A percentile compares a stretch with the other conserved stretches of the same genome.
Evolutionary conservation across 306 rosid genomes (phyloP).

Genomic region (Gleditsia sinensis): DNA sequence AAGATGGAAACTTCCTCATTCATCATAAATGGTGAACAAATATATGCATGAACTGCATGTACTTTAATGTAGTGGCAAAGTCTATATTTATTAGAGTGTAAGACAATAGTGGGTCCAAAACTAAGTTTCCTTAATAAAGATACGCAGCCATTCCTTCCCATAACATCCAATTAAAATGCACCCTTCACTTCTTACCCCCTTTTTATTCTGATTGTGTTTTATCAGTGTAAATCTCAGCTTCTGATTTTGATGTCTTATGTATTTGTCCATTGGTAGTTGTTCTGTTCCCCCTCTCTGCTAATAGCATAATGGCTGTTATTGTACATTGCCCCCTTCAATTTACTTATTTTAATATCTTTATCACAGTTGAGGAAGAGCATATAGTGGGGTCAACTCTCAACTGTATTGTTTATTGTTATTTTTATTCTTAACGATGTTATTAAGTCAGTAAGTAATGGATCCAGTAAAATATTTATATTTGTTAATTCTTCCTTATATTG

Average conservation of each 20-base stretch:
- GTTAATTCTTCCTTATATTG: background rate
- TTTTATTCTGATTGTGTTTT: background rate
- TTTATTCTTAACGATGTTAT: background rate
- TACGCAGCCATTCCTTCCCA: background rate
- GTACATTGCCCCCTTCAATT: background rate
- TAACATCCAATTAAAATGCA: background rate
- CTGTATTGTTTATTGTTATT: background rate
- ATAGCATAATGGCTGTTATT: background rate
- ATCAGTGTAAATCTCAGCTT: conserved; percentile 16
- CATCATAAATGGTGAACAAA: background rate
- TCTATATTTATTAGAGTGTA: background rate
- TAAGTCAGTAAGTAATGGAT: background rate
- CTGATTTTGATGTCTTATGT: background rate
- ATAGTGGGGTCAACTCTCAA: background rate
- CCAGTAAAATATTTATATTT: background rate
- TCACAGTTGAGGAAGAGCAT: background rate
- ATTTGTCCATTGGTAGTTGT: background rate
- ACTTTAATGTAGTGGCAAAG: background rate
- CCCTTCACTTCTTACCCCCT: background rate
- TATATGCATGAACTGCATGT: background rate
- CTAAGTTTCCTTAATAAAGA: background rate
- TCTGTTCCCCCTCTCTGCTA: background rate
- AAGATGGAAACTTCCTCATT: background rate
- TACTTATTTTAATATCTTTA: conserved; percentile 6
- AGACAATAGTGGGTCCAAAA: conserved; percentile 13